Evolutionary conservation across 495 filamentous ascomycete genomes (phyloP).

Genomic region (Aspergillus kassunensis): DNA sequence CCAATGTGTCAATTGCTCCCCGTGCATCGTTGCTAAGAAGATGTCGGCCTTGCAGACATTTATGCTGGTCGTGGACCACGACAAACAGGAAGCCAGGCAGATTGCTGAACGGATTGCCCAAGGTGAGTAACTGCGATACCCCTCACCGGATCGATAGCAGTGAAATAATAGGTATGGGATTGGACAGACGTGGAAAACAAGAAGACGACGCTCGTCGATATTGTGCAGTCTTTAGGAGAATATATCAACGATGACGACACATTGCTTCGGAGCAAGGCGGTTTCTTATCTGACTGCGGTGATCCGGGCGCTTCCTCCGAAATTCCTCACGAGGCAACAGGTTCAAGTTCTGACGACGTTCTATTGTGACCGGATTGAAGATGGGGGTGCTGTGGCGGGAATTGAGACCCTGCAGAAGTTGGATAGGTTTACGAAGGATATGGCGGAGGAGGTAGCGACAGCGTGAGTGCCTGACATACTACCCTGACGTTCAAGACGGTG

Average conservation of each 20-base stretch:
- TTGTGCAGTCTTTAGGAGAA: slow-evolving; percentile 64
- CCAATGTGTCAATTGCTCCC: slow-evolving; percentile 20
- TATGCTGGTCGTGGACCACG: slow-evolving; percentile 60
- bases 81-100: slow-evolving; percentile 54
- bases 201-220: slow-evolving; percentile 59
- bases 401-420: slow-evolving; percentile 44
- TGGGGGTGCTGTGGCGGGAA: slow-evolving; percentile 49
- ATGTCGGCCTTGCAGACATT: slow-evolving; percentile 64
- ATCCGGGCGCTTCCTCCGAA: slow-evolving; percentile 54
- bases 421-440: slow-evolving; percentile 48
- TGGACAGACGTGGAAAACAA: slow-evolving; percentile 55
- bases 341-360: slow-evolving; percentile 56
- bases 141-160: slow-evolving; percentile 8
- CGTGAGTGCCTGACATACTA: slow-evolving; percentile 35
- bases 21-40: slow-evolving; percentile 15
- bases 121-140: slow-evolving; percentile 47
- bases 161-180: slow-evolving; percentile 15
- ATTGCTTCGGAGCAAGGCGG: slow-evolving; percentile 58
- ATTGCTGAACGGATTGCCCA: slow-evolving; percentile 58
- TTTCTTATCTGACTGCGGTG: slow-evolving; percentile 65
- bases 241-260: slow-evolving; percentile 70
- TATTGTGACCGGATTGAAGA: slow-evolving; percentile 60
- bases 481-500: background rate
- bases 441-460: slow-evolving; percentile 44
- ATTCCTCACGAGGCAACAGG: slow-evolving; percentile 63